A percentile compares a stretch with the other conserved stretches of the same genome.
Conservation (phyloP, 2,329 filamentous ascomycete genomes). For the Pezicula rhizophila region DNA sequence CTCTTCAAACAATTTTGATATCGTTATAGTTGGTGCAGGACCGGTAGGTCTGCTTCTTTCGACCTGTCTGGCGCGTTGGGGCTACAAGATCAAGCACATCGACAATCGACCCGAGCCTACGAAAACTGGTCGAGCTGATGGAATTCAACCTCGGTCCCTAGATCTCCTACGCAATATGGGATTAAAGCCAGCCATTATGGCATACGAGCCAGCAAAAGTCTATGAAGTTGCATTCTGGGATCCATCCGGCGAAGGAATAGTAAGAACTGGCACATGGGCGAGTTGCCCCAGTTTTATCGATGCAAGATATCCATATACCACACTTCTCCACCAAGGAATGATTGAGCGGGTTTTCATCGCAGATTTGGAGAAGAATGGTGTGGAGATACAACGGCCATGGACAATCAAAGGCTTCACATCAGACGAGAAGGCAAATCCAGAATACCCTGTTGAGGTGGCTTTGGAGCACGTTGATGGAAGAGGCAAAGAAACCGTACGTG, state of each 20-base stretch:
- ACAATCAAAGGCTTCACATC: constrained; percentile 56
- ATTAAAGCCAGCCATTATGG: constrained; percentile 82
- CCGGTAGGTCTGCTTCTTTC: constrained; percentile 84
- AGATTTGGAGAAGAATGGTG: constrained; percentile 57
- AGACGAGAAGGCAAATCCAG: constrained; percentile 46
- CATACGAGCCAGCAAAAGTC: constrained; percentile 77
- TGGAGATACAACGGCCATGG: constrained; percentile 58
- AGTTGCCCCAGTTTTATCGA: constrained; percentile 82
- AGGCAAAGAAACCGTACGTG: constrained; percentile 59
- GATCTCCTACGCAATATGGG: constrained; percentile 87
- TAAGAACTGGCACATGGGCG: constrained; percentile 70
- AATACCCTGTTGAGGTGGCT: constrained; percentile 76
- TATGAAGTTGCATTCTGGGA: constrained; percentile 75
- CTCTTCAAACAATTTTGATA: constrained; percentile 43
- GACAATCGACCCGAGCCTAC: constrained; percentile 86
- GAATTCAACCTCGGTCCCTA: constrained; percentile 83
- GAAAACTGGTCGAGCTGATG: constrained; percentile 79
- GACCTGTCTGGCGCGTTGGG: constrained; percentile 84
- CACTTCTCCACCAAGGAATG: constrained; percentile 63
- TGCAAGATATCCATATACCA: constrained; percentile 64
- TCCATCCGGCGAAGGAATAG: constrained; percentile 53
- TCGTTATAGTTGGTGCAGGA: constrained; percentile 82
- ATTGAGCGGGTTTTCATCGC: constrained; percentile 66
- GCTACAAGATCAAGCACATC: constrained; percentile 91
- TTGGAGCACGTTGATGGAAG: constrained; percentile 72